These are phyloP conservation scores for Schizochytrium sp. DNA, from an alignment of 108 stramenopile genomes.

Conservation along the genomic window DNA sequence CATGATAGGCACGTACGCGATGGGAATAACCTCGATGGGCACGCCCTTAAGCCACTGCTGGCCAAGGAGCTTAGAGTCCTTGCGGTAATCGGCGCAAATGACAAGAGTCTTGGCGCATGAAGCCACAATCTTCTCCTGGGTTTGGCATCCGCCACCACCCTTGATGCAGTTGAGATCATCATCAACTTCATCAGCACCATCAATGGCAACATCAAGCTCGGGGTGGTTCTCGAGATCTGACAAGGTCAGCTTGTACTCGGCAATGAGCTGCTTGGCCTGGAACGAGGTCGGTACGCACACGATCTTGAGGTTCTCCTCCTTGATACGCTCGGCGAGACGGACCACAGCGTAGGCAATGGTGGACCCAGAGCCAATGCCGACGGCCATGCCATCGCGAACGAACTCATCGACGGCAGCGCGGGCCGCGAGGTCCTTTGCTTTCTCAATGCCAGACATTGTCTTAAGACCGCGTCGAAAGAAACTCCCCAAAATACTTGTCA, in stretches of 20 bases:
- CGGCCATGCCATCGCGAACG: constrained; percentile 89
- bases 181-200: constrained; percentile 98
- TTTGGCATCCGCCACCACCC: constrained; percentile 70
- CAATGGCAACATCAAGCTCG: constrained; percentile 96
- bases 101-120: constrained; percentile 80
- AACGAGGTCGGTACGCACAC: constrained; percentile 96
- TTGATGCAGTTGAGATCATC: constrained; percentile 94
- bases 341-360: constrained; percentile 98
- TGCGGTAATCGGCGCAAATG: constrained; percentile 93
- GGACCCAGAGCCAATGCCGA: constrained; percentile 98
- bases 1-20: constrained; percentile 42
- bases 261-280: constrained; percentile 87
- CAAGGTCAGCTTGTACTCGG: constrained; percentile 89
- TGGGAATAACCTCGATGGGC: constrained; percentile 60
- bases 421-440: constrained; percentile 59
- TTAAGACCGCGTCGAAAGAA: background rate
- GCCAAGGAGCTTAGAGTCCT: constrained; percentile 82
- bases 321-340: constrained; percentile 89
- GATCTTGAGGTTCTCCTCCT: constrained; percentile 90
- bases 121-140: constrained; percentile 65
- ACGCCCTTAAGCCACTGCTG: constrained; percentile 60
- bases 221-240: constrained; percentile 93
- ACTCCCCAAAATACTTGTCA: too few species aligned
- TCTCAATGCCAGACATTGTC: constrained; percentile 35
- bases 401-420: constrained; percentile 75